phyloP scores from a whole-genome alignment of 1,284 basidiomycete species.

The Pseudozyma sp. region DNA sequence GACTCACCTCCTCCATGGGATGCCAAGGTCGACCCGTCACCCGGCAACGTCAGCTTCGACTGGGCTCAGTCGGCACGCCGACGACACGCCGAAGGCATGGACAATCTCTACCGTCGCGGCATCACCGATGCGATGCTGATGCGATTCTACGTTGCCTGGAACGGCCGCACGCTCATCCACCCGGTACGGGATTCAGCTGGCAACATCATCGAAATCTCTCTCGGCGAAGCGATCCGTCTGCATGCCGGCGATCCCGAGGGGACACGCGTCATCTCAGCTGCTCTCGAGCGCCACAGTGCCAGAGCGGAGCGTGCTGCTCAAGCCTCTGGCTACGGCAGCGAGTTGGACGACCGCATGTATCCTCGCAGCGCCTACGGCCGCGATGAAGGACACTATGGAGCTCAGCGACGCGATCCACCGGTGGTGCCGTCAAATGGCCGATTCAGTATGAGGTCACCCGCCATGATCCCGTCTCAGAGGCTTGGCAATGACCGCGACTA shows the following conservation, averaged over 20 bases:
- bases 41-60: slow-evolving; percentile 14
- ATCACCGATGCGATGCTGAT: slow-evolving; percentile 66
- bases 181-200: slow-evolving; percentile 44
- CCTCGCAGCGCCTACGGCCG: slow-evolving; percentile 10
- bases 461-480: slow-evolving; percentile 20
- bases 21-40: slow-evolving; percentile 13
- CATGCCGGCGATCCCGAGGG: slow-evolving; percentile 61
- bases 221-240: slow-evolving; percentile 54
- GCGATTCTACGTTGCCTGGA: slow-evolving; percentile 64
- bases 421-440: slow-evolving; percentile 28
- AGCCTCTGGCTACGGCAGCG: slow-evolving; percentile 9
- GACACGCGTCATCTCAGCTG: slow-evolving; percentile 44
- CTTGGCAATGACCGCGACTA: slow-evolving; percentile 22
- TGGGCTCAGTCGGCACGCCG: slow-evolving; percentile 40
- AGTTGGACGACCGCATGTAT: slow-evolving; percentile 15
- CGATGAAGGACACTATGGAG: slow-evolving; percentile 15
- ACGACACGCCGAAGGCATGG: slow-evolving; percentile 60
- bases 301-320: slow-evolving; percentile 19
- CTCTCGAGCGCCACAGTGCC: slow-evolving; percentile 28
- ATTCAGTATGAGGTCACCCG: slow-evolving; percentile 21
- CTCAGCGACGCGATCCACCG: slow-evolving; percentile 32
- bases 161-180: slow-evolving; percentile 63
- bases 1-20: slow-evolving; percentile 23
- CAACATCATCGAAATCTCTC: slow-evolving; percentile 44
- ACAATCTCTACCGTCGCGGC: slow-evolving; percentile 63